Evolutionary conservation across 1,284 basidiomycete species (phyloP), one percentile per base, ranked within the genome.

Genomic region (Coriolopsis trogii): DNA sequence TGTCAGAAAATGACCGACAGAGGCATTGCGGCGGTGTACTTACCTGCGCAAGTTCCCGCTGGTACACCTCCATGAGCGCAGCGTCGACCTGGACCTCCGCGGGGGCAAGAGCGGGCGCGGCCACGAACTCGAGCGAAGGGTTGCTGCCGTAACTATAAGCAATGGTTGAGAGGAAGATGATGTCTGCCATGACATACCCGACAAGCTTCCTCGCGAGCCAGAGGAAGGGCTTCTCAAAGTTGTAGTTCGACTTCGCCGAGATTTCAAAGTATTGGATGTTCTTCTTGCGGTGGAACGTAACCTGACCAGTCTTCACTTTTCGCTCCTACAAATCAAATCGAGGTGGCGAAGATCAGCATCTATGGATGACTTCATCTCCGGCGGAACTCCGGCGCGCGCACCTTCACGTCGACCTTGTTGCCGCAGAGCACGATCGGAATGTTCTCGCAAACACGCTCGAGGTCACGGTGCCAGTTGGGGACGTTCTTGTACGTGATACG

Each of bases 401-500:
- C 95, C 86, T 99, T 99, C 61, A 99, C 96, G 71, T 99, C 97
- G 59, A 99, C 97, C 78, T 99, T 99, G 87, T 99, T 99, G 65
- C 97, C 97, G 74, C 96, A 99, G 50, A 99, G 87, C 30, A 99
- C 97, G 67, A 99, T 98, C 56, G 97, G 96, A 69, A 99, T 99
- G 80, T 93, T 97, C 78, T 99, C 96, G 75, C 97, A 99, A 46
- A 99, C 97, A 62, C 97, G 93, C 80, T 99, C 97, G 65, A 99
- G 87, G 74, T 98, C 96, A 70, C 97, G 91, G 83, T 98, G 95
- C 97, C 97, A 99, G 84, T 99, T 99, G 66, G 97, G 97, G 36
- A 99, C 97, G 75, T 99, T 99, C 85, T 99, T 99, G 84, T 99
- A 99, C 50, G 97, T 99, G 85, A 99, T 99, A 68, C 97, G 89